Conservation (phyloP, 345 rosid species). For the Cardamine chenopodiifolia region DNA sequence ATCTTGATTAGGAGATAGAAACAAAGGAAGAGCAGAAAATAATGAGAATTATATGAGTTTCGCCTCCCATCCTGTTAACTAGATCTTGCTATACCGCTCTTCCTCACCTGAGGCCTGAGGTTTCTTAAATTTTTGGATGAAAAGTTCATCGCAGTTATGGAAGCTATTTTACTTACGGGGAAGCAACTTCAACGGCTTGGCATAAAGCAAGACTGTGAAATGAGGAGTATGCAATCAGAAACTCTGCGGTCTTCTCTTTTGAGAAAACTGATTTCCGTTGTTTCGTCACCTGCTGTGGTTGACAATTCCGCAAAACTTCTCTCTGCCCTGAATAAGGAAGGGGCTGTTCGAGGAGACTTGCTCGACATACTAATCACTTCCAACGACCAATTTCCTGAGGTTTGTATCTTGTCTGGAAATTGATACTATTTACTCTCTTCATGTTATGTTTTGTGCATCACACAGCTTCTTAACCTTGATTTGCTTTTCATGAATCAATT, state of each 20-base stretch:
- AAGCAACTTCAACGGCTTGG: conserved; percentile 72
- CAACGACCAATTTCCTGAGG: conserved; percentile 74
- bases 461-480: conserved; percentile 10
- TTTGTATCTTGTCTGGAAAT: conserved; percentile 37
- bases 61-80: not conserved
- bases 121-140: conserved; percentile 45
- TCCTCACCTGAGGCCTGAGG: conserved; percentile 26
- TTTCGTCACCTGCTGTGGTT: conserved; percentile 69
- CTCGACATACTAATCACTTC: conserved; percentile 60
- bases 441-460: conserved; percentile 23
- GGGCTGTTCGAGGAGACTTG: conserved; percentile 73
- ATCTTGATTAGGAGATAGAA: conserved; percentile 1
- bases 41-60: not conserved
- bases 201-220: conserved; percentile 46
- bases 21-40: not conserved
- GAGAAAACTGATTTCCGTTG: conserved; percentile 67
- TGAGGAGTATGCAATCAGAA: conserved; percentile 33
- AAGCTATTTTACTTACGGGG: conserved; percentile 73
- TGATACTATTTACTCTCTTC: conserved; percentile 14
- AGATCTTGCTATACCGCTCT: conserved; percentile 12
- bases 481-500: conserved; percentile 1
- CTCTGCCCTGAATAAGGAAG: conserved; percentile 74
- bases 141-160: conserved; percentile 88
- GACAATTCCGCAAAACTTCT: conserved; percentile 66
- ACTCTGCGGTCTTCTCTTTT: conserved; percentile 57